These are phyloP conservation scores for Jimgerdemannia lactiflua DNA, from an alignment of 192 early-diverging fungal species.

Conservation along the genomic window DNA sequence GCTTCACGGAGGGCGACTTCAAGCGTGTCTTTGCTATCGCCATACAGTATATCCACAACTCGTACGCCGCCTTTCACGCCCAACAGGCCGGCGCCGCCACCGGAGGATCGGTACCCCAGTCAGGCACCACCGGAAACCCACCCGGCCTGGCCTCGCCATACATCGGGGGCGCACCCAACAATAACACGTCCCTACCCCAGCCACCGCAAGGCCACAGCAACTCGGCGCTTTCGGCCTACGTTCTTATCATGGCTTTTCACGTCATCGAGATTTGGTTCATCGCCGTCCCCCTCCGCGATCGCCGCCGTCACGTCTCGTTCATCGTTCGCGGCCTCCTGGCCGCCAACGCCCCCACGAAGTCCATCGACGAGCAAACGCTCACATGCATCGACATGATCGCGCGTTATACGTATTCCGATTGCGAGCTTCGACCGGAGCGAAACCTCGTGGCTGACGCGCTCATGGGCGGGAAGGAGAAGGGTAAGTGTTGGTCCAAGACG, in stretches of 20 bases:
- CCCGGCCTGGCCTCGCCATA: slow-evolving; percentile 5
- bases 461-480: slow-evolving; percentile 45
- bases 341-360: slow-evolving; percentile 50
- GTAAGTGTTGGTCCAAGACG: slow-evolving; percentile 44
- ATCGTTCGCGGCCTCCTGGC: slow-evolving; percentile 74
- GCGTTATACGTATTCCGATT: slow-evolving; percentile 78
- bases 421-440: slow-evolving; percentile 55
- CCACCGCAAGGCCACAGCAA: slow-evolving; percentile 10
- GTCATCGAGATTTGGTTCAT: slow-evolving; percentile 90
- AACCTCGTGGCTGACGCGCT: slow-evolving; percentile 52
- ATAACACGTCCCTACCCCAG: slow-evolving; percentile 1
- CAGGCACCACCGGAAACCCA: slow-evolving; percentile 6
- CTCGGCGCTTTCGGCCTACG: slow-evolving; percentile 70
- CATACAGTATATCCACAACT: slow-evolving; percentile 78
- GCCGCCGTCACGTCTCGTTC: slow-evolving; percentile 75
- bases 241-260: slow-evolving; percentile 90
- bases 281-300: slow-evolving; percentile 68
- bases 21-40: slow-evolving; percentile 91
- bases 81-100: slow-evolving; percentile 9
- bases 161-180: slow-evolving; percentile 12
- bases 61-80: slow-evolving; percentile 28
- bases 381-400: slow-evolving; percentile 94
- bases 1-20: slow-evolving; percentile 78
- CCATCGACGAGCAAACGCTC: slow-evolving; percentile 84
- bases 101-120: slow-evolving; percentile 8